Evolutionary conservation across 2,329 filamentous ascomycete genomes (phyloP).

Genomic region (Nemania sp.): DNA sequence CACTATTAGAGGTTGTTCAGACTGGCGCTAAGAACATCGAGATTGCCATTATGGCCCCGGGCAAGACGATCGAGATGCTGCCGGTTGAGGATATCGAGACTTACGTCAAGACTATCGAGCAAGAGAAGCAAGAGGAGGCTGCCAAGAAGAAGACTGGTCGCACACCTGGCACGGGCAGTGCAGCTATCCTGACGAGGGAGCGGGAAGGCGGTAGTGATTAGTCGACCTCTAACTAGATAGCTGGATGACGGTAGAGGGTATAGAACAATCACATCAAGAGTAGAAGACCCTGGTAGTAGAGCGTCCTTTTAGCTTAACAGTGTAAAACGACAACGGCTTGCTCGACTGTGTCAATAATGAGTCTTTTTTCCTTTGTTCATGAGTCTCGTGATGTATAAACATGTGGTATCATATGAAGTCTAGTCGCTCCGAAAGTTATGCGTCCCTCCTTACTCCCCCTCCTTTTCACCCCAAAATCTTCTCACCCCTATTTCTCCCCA

Average conservation of each 20-base stretch:
- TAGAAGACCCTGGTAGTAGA: constrained; percentile 11
- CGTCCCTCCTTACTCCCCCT: background rate
- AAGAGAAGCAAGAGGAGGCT: constrained; percentile 99
- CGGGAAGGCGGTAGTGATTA: constrained; percentile 53
- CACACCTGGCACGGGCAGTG: constrained; percentile 75
- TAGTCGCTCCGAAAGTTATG: constrained; percentile 43
- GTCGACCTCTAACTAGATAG: constrained; percentile 9
- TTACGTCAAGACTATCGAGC: constrained; percentile 98
- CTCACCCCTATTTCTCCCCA: constrained; percentile 2
- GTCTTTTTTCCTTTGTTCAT: constrained; percentile 31
- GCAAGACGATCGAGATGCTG: constrained; percentile 91
- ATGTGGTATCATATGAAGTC: constrained; percentile 51
- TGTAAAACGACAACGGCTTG: constrained; percentile 25
- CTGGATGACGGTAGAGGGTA: background rate
- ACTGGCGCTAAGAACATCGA: constrained; percentile 99
- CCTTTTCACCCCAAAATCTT: background rate
- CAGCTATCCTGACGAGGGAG: constrained; percentile 79
- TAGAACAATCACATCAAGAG: constrained; percentile 31
- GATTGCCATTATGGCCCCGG: constrained; percentile 97
- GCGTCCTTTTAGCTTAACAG: constrained; percentile 27
- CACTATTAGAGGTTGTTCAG: constrained; percentile 95
- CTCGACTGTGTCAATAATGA: constrained; percentile 12
- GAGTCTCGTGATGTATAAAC: constrained; percentile 41
- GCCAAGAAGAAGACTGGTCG: constrained; percentile 93
- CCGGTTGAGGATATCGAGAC: constrained; percentile 95